Conservation (phyloP, 805 yeast species). For the Starmerella geochares region DNA sequence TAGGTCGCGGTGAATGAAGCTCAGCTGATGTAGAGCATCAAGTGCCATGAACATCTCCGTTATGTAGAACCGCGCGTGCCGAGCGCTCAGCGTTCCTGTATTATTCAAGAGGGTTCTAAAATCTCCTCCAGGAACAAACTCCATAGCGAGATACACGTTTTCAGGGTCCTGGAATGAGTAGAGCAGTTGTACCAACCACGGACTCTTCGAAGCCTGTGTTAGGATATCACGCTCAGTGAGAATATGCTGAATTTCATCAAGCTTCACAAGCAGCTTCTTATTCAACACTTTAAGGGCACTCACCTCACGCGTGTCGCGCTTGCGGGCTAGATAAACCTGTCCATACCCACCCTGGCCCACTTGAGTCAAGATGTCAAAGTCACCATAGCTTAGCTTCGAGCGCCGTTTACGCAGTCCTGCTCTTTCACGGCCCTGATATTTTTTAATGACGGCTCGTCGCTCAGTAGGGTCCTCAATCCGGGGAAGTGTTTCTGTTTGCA, state of each 20-base stretch:
- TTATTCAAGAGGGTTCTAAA: slow-evolving; percentile 87
- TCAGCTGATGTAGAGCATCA: slow-evolving; percentile 84
- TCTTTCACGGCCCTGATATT: slow-evolving; percentile 74
- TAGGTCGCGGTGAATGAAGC: slow-evolving; percentile 92
- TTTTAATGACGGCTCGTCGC: slow-evolving; percentile 56
- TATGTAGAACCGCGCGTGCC: slow-evolving; percentile 89
- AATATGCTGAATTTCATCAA: slow-evolving; percentile 92
- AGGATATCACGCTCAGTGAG: slow-evolving; percentile 92
- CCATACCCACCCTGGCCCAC: slow-evolving; percentile 99
- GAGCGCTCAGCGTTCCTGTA: slow-evolving; percentile 84
- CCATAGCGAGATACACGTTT: slow-evolving; percentile 92
- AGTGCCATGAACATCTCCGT: slow-evolving; percentile 95
- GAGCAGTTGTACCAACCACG: slow-evolving; percentile 86
- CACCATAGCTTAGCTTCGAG: slow-evolving; percentile 84
- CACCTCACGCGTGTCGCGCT: slow-evolving; percentile 86
- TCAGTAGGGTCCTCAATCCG: slow-evolving; percentile 31
- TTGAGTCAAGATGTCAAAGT: slow-evolving; percentile 92
- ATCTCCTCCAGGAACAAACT: slow-evolving; percentile 99
- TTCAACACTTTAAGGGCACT: slow-evolving; percentile 90
- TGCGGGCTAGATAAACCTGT: slow-evolving; percentile 91
- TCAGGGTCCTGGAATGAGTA: slow-evolving; percentile 93
- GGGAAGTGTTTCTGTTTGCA: slow-evolving; percentile 41
- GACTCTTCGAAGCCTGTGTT: slow-evolving; percentile 80
- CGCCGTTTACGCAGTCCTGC: slow-evolving; percentile 78
- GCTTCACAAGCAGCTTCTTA: slow-evolving; percentile 71